These are phyloP conservation scores for Metarhizium guizhouense DNA, from an alignment of 2,329 filamentous ascomycete species.

Conservation along the genomic window DNA sequence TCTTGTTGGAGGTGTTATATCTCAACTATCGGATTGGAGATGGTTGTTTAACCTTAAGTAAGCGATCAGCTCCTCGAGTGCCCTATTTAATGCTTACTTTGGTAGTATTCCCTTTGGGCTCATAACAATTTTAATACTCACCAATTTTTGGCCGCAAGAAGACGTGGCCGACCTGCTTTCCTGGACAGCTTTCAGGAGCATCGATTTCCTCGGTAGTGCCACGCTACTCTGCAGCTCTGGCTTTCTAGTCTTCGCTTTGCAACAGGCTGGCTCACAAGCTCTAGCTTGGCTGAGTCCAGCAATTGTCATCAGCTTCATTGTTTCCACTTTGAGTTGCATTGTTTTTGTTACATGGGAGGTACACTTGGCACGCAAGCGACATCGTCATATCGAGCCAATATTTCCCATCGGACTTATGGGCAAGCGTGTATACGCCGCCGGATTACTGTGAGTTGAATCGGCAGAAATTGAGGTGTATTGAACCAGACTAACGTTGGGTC, in stretches of 20 bases:
- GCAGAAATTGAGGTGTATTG: not conserved
- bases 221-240: constrained; percentile 43
- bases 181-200: constrained; percentile 33
- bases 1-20: constrained; percentile 47
- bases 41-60: constrained; percentile 57
- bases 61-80: constrained; percentile 9
- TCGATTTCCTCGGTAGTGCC: constrained; percentile 44
- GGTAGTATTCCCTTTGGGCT: constrained; percentile 41
- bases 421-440: constrained; percentile 40
- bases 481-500: not conserved
- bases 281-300: constrained; percentile 42
- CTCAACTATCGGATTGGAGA: constrained; percentile 44
- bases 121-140: constrained; percentile 35
- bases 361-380: constrained; percentile 27
- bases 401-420: constrained; percentile 41
- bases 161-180: constrained; percentile 26
- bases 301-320: constrained; percentile 39
- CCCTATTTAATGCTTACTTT: constrained; percentile 6
- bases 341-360: constrained; percentile 44
- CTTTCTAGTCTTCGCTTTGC: constrained; percentile 45
- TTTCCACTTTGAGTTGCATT: constrained; percentile 38
- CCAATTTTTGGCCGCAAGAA: constrained; percentile 35
- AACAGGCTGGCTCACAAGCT: constrained; percentile 45
- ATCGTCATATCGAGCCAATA: constrained; percentile 40
- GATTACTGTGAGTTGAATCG: constrained; percentile 33